Evolutionary conservation across 495 filamentous ascomycete species (phyloP).

Genomic region (Astrothelium subdiscretum): DNA sequence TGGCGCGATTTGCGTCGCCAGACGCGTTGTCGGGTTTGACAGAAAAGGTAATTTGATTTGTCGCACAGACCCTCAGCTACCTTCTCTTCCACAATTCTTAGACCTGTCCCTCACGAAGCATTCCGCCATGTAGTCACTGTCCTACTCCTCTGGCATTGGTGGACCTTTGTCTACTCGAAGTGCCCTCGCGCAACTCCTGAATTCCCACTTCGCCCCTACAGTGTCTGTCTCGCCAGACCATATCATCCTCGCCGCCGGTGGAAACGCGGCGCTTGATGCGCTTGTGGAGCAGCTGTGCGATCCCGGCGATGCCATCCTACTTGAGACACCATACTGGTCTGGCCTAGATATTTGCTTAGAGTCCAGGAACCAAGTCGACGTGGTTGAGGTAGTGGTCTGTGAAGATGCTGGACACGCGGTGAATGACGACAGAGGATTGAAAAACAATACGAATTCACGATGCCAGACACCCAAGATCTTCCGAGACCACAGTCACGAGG

Average conservation of each 20-base stretch:
- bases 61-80: not conserved
- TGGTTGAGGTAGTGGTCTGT: not conserved
- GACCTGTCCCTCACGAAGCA: not conserved
- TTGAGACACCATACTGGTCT: conserved; percentile 30
- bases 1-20: not conserved
- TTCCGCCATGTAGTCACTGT: conserved; percentile 18
- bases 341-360: conserved; percentile 15
- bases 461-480: too few relatives aligned
- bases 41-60: not conserved
- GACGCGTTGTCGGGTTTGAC: not conserved
- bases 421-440: too few relatives aligned
- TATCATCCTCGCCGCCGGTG: conserved; percentile 30
- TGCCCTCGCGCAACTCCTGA: conserved; percentile 29
- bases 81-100: not conserved
- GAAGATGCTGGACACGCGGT: too few relatives aligned
- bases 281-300: conserved; percentile 34
- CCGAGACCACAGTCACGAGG: too few relatives aligned
- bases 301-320: conserved; percentile 34
- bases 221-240: conserved; percentile 25
- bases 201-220: conserved; percentile 28
- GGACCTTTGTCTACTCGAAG: conserved; percentile 23
- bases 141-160: conserved; percentile 21
- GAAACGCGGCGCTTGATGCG: conserved; percentile 28
- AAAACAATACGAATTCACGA: too few relatives aligned
- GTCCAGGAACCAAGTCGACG: not conserved